Base-by-base conservation (phyloP, 495 filamentous ascomycete species). In the Amniculicola lignicola region DNA sequence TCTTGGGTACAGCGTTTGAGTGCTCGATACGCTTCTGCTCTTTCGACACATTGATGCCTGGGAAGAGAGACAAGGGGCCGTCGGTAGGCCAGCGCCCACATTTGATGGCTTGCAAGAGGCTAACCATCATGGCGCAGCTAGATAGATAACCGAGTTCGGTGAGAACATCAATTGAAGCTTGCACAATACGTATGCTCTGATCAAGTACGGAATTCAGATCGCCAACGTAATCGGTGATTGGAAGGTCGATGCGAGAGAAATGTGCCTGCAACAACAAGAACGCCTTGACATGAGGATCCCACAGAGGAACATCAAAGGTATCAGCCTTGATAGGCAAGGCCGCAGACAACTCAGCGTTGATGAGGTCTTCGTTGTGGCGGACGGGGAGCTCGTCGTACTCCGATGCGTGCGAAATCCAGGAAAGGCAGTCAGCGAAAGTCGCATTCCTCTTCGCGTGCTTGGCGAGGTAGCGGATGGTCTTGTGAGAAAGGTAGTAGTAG, bases 301-400 rank as follows among this genome's bases (percentile, higher is more conserved):
- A 96, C 85, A 97, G 88, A 0, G 90, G 92, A 40, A 94, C 67
- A 18, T 84, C 85, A 66, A 95, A 85, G 7, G 75, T 70, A 16
- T 87, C 80, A 1, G 79, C 83, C 15, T 78, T 75, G 23, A 90
- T 67, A 0, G 87, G 87, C 0, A 97, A 75, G 57, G 88, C 87
- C 33, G 82, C 83, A 1, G 90, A 88, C 2, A 99, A 76, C 65
- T 97, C 91, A 0, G 82, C 85, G 67, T 99, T 99, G 76, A 99
- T 91, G 29, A 99, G 83, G 70, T 99, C 93, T 72, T 99, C 93
- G 69, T 99, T 99, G 71, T 99, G 93, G 3, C 93, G 86, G n/a
- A 97, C 94, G 0, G 93, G 93, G 10, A 99, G 82, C 68, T 99
- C 93, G 67, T 96, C 90, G 69, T 96, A 99, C 74, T 99, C 93